These are phyloP conservation scores for Hysterangium stoloniferum DNA, from an alignment of 768 basidiomycete species.

Conservation along the genomic window DNA sequence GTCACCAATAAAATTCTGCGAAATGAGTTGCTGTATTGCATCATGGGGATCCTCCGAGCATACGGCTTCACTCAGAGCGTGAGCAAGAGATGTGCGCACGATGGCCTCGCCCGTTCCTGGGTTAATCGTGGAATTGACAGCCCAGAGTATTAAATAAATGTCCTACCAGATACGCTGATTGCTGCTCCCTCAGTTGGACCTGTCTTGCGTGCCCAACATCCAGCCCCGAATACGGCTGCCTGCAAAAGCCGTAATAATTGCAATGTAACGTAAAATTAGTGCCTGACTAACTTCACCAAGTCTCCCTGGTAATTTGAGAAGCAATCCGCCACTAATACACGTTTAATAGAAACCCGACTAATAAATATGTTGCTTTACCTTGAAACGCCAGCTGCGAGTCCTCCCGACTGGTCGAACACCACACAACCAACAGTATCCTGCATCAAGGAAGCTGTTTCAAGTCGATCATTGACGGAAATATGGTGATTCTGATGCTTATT, in stretches of 20 bases:
- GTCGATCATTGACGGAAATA: neutral
- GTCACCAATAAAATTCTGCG: conserved; percentile 46
- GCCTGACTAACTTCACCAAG: conserved; percentile 54
- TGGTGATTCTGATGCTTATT: conserved; percentile 26
- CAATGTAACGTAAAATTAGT: neutral
- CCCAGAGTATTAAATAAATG: neutral
- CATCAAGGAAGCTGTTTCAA: conserved; percentile 19
- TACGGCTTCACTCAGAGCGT: conserved; percentile 42
- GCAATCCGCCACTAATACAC: conserved; percentile 72
- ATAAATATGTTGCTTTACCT: conserved; percentile 13
- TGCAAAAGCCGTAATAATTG: conserved; percentile 19
- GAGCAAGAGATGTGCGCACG: conserved; percentile 47
- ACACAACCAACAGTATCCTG: conserved; percentile 86
- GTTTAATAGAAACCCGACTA: neutral
- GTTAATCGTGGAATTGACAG: conserved; percentile 2
- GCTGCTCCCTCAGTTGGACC: conserved; percentile 34
- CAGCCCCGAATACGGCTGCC: conserved; percentile 68
- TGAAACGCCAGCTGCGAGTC: conserved; percentile 23
- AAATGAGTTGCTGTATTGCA: conserved; percentile 37
- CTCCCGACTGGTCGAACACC: conserved; percentile 34
- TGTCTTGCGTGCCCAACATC: conserved; percentile 57
- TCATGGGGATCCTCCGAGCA: conserved; percentile 47
- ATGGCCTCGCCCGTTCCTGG: conserved; percentile 73
- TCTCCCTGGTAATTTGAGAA: conserved; percentile 67
- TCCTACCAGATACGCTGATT: conserved; percentile 62